Evolutionary conservation across 2,329 filamentous ascomycete genomes (phyloP).

Genomic region (Alternaria gansuensis): DNA sequence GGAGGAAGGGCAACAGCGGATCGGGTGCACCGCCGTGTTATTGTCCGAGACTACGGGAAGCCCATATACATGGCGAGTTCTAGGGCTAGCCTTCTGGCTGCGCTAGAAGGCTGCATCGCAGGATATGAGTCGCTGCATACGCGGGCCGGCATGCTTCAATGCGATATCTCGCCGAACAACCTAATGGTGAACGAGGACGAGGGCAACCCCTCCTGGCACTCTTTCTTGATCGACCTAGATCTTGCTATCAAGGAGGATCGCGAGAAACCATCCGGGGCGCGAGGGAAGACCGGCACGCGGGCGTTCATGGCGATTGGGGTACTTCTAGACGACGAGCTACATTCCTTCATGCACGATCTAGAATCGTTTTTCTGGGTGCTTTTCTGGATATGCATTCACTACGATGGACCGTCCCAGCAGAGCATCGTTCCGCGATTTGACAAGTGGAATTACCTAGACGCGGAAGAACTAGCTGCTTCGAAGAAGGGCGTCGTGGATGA

Average conservation of each 20-base stretch:
- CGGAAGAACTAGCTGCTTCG: slow-evolving; percentile 7
- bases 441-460: slow-evolving; percentile 40
- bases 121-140: slow-evolving; percentile 47
- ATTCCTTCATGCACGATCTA: slow-evolving; percentile 60
- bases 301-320: slow-evolving; percentile 60
- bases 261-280: slow-evolving; percentile 51
- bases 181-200: slow-evolving; percentile 59
- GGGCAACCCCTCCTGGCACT: slow-evolving; percentile 50
- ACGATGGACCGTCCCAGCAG: slow-evolving; percentile 38
- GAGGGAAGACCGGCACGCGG: slow-evolving; percentile 56
- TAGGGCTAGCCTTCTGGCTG: too few species aligned
- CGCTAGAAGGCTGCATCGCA: slow-evolving; percentile 51
- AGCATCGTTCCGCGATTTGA: slow-evolving; percentile 43
- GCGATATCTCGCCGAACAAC: slow-evolving; percentile 59
- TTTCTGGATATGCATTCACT: slow-evolving; percentile 60
- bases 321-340: slow-evolving; percentile 52
- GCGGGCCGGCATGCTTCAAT: slow-evolving; percentile 51
- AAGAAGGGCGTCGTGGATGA: slow-evolving; percentile 2
- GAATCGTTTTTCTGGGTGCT: slow-evolving; percentile 62
- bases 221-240: slow-evolving; percentile 57
- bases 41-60: too few species aligned
- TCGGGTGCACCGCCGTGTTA: too few species aligned
- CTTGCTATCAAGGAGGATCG: slow-evolving; percentile 50
- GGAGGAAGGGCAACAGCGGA: too few species aligned
- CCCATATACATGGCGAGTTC: too few species aligned